Evolutionary conservation across 2,329 filamentous ascomycete genomes (phyloP).

Genomic region (Ophiostoma triangulosporum): DNA sequence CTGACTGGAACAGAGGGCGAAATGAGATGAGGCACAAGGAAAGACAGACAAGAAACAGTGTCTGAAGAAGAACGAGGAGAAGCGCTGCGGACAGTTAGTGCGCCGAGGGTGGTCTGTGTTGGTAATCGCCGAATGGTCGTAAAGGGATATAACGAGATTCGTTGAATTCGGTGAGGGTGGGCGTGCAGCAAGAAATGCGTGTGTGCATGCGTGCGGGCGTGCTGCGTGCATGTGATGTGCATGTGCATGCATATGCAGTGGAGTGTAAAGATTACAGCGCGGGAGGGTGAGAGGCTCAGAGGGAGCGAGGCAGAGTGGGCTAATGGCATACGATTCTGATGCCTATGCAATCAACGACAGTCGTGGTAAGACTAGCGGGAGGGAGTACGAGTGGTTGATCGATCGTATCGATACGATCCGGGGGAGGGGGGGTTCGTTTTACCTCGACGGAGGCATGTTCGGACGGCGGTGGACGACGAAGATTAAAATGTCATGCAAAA

Average conservation of each 20-base stretch:
- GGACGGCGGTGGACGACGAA: neutral
- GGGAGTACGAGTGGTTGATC: no score
- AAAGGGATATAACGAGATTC: slow-evolving; percentile 6
- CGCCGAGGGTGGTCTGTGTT: neutral
- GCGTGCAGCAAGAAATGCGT: slow-evolving; percentile 1
- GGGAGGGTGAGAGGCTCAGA: neutral
- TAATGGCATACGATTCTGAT: no score
- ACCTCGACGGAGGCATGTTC: no score
- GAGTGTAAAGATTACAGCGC: neutral
- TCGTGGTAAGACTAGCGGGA: no score
- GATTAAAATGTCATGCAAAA: neutral
- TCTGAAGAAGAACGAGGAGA: neutral
- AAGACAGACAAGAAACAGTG: neutral
- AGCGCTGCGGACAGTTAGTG: neutral
- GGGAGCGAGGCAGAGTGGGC: neutral
- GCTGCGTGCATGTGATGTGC: neutral
- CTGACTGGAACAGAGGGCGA: neutral
- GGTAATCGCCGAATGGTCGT: neutral
- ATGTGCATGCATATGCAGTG: neutral
- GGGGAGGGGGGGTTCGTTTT: no score
- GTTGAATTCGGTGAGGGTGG: slow-evolving; percentile 3
- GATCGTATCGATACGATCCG: no score
- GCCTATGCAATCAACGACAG: no score
- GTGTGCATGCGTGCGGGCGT: neutral
- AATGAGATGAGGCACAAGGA: neutral